A percentile compares a stretch with the other conserved stretches of the same genome.
Conservation (phyloP, 352 stramenopile species). For the Phytophthora sojae region DNA sequence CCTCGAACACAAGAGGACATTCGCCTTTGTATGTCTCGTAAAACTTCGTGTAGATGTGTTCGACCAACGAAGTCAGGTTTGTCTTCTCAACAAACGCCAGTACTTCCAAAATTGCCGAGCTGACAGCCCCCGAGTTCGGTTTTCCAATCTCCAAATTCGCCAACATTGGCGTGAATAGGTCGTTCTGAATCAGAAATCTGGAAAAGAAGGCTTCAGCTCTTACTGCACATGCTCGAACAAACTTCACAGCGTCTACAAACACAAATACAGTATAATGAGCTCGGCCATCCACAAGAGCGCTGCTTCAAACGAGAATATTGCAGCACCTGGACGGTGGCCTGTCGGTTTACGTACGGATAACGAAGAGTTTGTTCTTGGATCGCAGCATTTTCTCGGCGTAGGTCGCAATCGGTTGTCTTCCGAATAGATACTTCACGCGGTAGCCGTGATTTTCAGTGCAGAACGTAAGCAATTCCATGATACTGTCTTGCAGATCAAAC, state of each 20-base stretch:
- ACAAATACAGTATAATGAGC: slow-evolving; percentile 7
- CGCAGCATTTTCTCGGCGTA: slow-evolving; percentile 80
- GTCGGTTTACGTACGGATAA: slow-evolving; percentile 68
- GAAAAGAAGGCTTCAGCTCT: slow-evolving; percentile 86
- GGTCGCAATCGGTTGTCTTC: slow-evolving; percentile 74
- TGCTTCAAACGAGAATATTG: slow-evolving; percentile 16
- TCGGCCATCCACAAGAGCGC: not conserved
- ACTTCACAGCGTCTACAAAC: slow-evolving; percentile 76
- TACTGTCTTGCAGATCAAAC: slow-evolving; percentile 83
- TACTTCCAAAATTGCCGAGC: slow-evolving; percentile 79
- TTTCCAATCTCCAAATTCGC: slow-evolving; percentile 58
- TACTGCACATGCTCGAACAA: slow-evolving; percentile 75
- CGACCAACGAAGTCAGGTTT: slow-evolving; percentile 73
- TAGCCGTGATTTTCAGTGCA: slow-evolving; percentile 87
- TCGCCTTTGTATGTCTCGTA: slow-evolving; percentile 76
- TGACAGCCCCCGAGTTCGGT: slow-evolving; percentile 65
- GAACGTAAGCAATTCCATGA: slow-evolving; percentile 88
- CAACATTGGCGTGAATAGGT: slow-evolving; percentile 70
- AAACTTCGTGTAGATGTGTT: slow-evolving; percentile 86
- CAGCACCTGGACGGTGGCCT: slow-evolving; percentile 33
- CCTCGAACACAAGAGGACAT: slow-evolving; percentile 78
- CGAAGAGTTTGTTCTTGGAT: slow-evolving; percentile 86
- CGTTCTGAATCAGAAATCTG: slow-evolving; percentile 79
- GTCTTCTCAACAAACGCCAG: slow-evolving; percentile 81
- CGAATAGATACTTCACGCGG: slow-evolving; percentile 89